A percentile compares a stretch with the other conserved stretches of the same genome.
Evolutionary conservation across 768 basidiomycete genomes (phyloP).

Genomic region (Strobilomyces dryophilus): DNA sequence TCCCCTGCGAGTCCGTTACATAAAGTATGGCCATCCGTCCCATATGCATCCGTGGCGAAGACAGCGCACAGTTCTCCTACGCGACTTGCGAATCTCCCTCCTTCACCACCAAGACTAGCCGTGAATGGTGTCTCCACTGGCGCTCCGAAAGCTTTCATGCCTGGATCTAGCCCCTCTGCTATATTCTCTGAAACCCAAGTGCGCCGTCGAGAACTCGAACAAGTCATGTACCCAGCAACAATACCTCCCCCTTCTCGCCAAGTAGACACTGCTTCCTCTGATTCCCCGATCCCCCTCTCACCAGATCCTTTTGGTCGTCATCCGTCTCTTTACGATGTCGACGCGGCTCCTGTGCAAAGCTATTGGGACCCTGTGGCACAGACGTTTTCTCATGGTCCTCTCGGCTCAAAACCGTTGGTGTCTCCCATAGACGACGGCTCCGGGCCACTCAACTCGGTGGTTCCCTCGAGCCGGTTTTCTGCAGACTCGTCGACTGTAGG

Average conservation of each 20-base stretch:
- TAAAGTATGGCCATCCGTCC: slow-evolving; percentile 42
- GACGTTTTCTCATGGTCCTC: slow-evolving; percentile 18
- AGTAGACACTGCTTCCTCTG: slow-evolving; percentile 25
- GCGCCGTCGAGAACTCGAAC: slow-evolving; percentile 51
- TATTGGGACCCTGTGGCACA: slow-evolving; percentile 42
- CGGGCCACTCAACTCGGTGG: slow-evolving; percentile 19
- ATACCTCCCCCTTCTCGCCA: slow-evolving; percentile 27
- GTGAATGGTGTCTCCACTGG: slow-evolving; percentile 66
- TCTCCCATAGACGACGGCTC: slow-evolving; percentile 21
- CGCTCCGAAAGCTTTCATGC: slow-evolving; percentile 46
- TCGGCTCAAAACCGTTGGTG: slow-evolving; percentile 20
- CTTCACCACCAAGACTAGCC: slow-evolving; percentile 59
- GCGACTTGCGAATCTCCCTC: slow-evolving; percentile 29
- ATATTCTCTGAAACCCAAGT: slow-evolving; percentile 43
- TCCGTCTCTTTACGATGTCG: slow-evolving; percentile 44
- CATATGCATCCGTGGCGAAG: slow-evolving; percentile 35
- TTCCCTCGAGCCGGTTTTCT: slow-evolving; percentile 67
- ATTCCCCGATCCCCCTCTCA: slow-evolving; percentile 74
- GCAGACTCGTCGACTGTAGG: slow-evolving; percentile 53
- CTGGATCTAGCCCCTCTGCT: slow-evolving; percentile 18
- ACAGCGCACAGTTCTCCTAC: slow-evolving; percentile 18
- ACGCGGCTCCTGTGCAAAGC: slow-evolving; percentile 30
- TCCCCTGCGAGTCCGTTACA: slow-evolving; percentile 8
- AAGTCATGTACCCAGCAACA: slow-evolving; percentile 42
- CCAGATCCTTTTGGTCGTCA: slow-evolving; percentile 80